A percentile compares a stretch with the other conserved stretches of the same genome.
Evolutionary conservation across 139 green algal genomes (phyloP).

Genomic region (Dunaliella sp.): DNA sequence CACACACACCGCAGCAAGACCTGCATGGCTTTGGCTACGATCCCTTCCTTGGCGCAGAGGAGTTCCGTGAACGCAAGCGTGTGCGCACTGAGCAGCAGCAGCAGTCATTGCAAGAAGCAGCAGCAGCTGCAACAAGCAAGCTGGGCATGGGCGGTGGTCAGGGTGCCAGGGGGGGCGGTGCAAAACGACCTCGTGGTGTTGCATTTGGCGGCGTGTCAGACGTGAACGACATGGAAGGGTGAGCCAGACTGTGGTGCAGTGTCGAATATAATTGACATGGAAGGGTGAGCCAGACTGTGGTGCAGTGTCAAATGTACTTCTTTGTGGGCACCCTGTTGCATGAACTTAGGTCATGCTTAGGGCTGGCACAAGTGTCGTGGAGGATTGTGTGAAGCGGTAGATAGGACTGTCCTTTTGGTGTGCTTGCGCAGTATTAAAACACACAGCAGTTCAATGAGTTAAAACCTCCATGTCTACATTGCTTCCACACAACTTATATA

Average conservation of each 20-base stretch:
- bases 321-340: too few species aligned
- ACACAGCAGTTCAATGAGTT: too few species aligned
- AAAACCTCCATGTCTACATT: too few species aligned
- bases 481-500: too few species aligned
- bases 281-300: slow-evolving; percentile 5
- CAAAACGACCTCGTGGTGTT: slow-evolving; percentile 7
- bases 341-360: neutral
- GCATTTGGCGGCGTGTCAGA: slow-evolving; percentile 12
- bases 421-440: too few species aligned
- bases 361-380: neutral
- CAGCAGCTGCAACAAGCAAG: slow-evolving; percentile 16
- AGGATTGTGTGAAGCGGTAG: too few species aligned
- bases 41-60: slow-evolving; percentile 82
- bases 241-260: neutral
- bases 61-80: slow-evolving; percentile 72
- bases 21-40: slow-evolving; percentile 88
- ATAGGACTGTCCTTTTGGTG: too few species aligned
- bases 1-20: slow-evolving; percentile 57
- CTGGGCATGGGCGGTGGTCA: slow-evolving; percentile 10
- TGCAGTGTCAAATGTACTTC: neutral
- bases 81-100: neutral
- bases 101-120: neutral
- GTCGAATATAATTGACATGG: slow-evolving; percentile 8
- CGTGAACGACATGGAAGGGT: slow-evolving; percentile 19
- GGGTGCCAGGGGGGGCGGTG: neutral